phyloP scores from a whole-genome alignment of 805 yeast species.

The Ogataea thermomethanolica region DNA sequence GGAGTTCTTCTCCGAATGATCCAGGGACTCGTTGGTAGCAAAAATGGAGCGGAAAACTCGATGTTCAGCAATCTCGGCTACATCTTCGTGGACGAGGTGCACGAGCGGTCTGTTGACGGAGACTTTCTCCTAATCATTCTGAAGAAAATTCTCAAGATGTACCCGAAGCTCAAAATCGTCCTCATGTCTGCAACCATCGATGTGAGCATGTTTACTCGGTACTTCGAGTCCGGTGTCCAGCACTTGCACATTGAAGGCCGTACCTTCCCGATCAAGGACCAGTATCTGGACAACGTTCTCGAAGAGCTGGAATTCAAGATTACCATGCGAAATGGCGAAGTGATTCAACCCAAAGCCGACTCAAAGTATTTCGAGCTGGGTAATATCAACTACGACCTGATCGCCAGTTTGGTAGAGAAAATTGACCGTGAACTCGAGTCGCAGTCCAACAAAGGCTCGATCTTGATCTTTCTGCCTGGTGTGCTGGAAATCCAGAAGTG shows the following conservation, averaged over 20 bases:
- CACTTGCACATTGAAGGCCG: constrained; percentile 88
- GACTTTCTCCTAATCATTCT: constrained; percentile 79
- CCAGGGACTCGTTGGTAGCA: constrained; percentile 45
- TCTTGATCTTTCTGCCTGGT: constrained; percentile 86
- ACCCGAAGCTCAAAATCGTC: constrained; percentile 59
- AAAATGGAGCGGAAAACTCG: constrained; percentile 23
- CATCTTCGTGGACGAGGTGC: constrained; percentile 92
- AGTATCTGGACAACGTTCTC: constrained; percentile 66
- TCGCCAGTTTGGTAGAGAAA: constrained; percentile 50
- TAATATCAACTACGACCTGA: constrained; percentile 69
- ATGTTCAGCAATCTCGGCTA: constrained; percentile 58
- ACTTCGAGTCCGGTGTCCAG: constrained; percentile 51
- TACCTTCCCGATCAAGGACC: constrained; percentile 85
- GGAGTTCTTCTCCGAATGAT: constrained; percentile 88
- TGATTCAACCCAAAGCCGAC: constrained; percentile 56
- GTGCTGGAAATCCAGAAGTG: constrained; percentile 78
- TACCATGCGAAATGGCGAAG: constrained; percentile 32
- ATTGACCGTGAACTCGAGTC: constrained; percentile 47
- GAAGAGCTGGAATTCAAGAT: constrained; percentile 54
- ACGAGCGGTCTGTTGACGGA: constrained; percentile 88
- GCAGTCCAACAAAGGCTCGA: constrained; percentile 59
- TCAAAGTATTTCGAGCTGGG: constrained; percentile 65
- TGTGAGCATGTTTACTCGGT: constrained; percentile 58
- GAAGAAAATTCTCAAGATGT: constrained; percentile 52
- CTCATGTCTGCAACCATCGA: constrained; percentile 96